Percentiles rank a stretch among this genome's conserved stretches.
These are phyloP conservation scores for Boletus rubroflammeus DNA, from an alignment of 768 basidiomycete species.

Conservation along the genomic window DNA sequence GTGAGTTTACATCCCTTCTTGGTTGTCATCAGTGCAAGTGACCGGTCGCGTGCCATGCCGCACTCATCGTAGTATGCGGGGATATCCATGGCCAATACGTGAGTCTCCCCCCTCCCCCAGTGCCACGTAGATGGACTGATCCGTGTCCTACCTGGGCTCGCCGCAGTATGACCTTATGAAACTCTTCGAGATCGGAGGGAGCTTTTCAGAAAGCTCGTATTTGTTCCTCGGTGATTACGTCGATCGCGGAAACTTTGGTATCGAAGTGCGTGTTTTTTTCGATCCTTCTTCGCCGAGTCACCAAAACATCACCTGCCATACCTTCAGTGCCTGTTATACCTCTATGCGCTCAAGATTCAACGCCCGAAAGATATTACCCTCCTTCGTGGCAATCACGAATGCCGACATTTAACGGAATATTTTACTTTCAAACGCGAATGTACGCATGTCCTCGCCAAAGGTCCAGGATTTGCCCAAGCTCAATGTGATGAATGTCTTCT, in stretches of 20 bases:
- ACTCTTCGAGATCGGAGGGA: slow-evolving; percentile 92
- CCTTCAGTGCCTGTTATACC: slow-evolving; percentile 78
- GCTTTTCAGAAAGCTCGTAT: slow-evolving; percentile 78
- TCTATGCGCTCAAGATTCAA: slow-evolving; percentile 91
- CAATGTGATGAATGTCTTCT: slow-evolving; percentile 7
- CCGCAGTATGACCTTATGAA: slow-evolving; percentile 97
- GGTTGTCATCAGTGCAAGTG: slow-evolving; percentile 2
- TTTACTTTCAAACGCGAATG: slow-evolving; percentile 98
- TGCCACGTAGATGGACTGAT: slow-evolving; percentile 11
- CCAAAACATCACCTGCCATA: background rate
- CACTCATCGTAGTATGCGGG: slow-evolving; percentile 68
- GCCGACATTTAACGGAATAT: slow-evolving; percentile 93
- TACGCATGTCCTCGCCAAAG: slow-evolving; percentile 37
- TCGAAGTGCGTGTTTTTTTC: slow-evolving; percentile 46
- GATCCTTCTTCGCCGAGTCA: background rate
- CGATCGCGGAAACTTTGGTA: slow-evolving; percentile 91
- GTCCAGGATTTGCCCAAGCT: slow-evolving; percentile 3
- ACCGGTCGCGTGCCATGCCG: slow-evolving; percentile 4
- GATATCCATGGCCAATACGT: slow-evolving; percentile 99
- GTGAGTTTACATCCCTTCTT: slow-evolving; percentile 42
- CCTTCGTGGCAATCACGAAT: slow-evolving; percentile 96
- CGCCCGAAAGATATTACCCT: slow-evolving; percentile 80
- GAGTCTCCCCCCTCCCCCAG: slow-evolving; percentile 66
- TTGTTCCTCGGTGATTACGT: slow-evolving; percentile 97
- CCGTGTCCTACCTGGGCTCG: background rate